Conservation (phyloP, 192 early-diverging fungal genomes). For the Rhizophagus prolifer region DNA sequence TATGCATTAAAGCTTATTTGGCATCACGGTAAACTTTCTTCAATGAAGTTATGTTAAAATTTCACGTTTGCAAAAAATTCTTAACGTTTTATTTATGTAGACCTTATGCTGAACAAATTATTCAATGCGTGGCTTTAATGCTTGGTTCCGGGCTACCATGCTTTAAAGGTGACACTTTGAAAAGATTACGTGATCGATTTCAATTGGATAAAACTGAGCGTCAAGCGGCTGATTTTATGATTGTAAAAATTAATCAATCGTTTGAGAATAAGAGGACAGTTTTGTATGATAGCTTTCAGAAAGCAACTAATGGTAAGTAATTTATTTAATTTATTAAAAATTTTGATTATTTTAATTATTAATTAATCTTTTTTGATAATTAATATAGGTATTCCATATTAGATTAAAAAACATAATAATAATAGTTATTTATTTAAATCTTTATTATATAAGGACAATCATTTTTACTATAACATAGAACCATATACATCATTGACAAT, state of each 20-base stretch:
- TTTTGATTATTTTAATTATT: no score
- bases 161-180: slow-evolving; percentile 95
- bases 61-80: slow-evolving; percentile 6
- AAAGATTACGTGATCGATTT: slow-evolving; percentile 83
- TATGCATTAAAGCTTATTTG: slow-evolving; percentile 88
- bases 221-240: slow-evolving; percentile 95
- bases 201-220: slow-evolving; percentile 86
- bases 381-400: no score
- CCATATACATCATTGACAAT: no score
- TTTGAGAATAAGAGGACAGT: slow-evolving; percentile 92
- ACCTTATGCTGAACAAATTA: slow-evolving; percentile 89
- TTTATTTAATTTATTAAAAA: neutral
- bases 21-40: slow-evolving; percentile 56
- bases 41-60: slow-evolving; percentile 11
- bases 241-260: slow-evolving; percentile 80
- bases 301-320: slow-evolving; percentile 70
- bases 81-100: slow-evolving; percentile 36
- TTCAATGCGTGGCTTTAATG: slow-evolving; percentile 89
- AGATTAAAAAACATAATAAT: no score
- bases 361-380: no score
- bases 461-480: no score
- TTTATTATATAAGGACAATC: no score
- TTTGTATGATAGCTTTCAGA: slow-evolving; percentile 80
- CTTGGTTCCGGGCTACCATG: slow-evolving; percentile 95
- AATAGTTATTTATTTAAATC: no score